Evolutionary conservation across 2,329 filamentous ascomycete genomes (phyloP), one percentile per base, ranked within the genome.

Genomic region (Bipolaris sorokiniana): DNA sequence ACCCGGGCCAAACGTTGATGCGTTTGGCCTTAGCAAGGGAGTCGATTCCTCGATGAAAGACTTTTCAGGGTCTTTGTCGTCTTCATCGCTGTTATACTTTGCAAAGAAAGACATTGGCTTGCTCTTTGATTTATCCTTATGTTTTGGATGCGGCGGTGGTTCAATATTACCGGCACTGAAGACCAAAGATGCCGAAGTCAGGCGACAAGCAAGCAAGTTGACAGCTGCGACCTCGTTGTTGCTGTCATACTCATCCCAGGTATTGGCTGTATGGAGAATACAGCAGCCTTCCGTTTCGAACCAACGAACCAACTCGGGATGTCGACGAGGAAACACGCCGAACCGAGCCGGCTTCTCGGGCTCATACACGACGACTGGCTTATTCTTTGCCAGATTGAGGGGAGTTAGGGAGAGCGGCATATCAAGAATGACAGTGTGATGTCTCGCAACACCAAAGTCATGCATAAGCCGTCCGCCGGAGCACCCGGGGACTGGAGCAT

Each of bases 261-360:
- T 84, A 63, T 90, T 90, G 0, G 87, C 88, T 0, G 88, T 89
- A 65, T 91, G 89, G 59, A 90, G 90, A 42, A 91, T 88, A 64
- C 87, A 86, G 65, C 87, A 90, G 5, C 86, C 80, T 10, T 83
- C 82, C 0, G 88, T 90, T 72, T 88, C 83, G 59, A 88, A 90
- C 88, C 88, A 91, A 9, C 81, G 80, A 2, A 89, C 80, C 1
- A 78, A 75, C 1, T 83, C 70, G 1, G 88, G 87, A 11, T 80
- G 68, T 51, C 84, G 82, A 3, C 88, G 81, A 10, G 88, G 87
- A 59, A 91, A 90, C 1, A 90, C 79, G 0, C 88, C 88, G 61
- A 90, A 90, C 3, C 88, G 82, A 1, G 88, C 85, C 1, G 77
- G 78, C 10, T 81, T 82, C 2, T 79, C 76, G 0, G 83, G 77